Conservation (phyloP, 192 early-diverging fungal species). For the Tieghemiomyces parasiticus region DNA sequence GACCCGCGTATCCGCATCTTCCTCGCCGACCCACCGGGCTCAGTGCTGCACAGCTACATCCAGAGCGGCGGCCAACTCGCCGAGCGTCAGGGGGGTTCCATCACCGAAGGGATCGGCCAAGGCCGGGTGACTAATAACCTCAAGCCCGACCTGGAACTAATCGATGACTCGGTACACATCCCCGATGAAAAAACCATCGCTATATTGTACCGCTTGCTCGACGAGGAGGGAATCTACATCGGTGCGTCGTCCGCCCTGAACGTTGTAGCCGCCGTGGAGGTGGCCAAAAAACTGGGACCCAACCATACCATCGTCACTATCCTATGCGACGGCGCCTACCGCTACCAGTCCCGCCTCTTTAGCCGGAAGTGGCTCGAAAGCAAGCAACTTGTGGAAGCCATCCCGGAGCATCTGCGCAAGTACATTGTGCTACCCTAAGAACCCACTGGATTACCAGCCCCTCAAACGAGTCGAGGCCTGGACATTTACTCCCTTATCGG, state of each 20-base stretch:
- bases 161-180: slow-evolving; percentile 73
- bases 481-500: too few species aligned
- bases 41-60: slow-evolving; percentile 76
- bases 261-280: slow-evolving; percentile 79
- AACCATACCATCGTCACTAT: slow-evolving; percentile 71
- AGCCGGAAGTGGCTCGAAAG: slow-evolving; percentile 75
- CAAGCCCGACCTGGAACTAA: slow-evolving; percentile 52
- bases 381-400: slow-evolving; percentile 59
- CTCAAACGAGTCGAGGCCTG: too few species aligned
- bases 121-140: slow-evolving; percentile 89
- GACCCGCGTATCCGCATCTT: slow-evolving; percentile 55
- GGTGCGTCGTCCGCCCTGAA: slow-evolving; percentile 88
- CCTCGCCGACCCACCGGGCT: slow-evolving; percentile 85
- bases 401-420: slow-evolving; percentile 74
- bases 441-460: too few species aligned
- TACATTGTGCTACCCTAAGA: slow-evolving; percentile 51
- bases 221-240: slow-evolving; percentile 89
- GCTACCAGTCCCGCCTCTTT: slow-evolving; percentile 70
- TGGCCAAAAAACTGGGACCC: slow-evolving; percentile 71
- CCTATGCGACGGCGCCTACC: slow-evolving; percentile 78
- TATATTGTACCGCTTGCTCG: slow-evolving; percentile 79
- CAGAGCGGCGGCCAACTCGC: slow-evolving; percentile 46
- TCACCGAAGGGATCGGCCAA: slow-evolving; percentile 93
- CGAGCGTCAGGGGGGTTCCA: slow-evolving; percentile 66
- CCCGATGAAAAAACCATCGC: slow-evolving; percentile 64